phyloP scores from a whole-genome alignment of 179 eudicot genomes.

The Pouteria campechiana region DNA sequence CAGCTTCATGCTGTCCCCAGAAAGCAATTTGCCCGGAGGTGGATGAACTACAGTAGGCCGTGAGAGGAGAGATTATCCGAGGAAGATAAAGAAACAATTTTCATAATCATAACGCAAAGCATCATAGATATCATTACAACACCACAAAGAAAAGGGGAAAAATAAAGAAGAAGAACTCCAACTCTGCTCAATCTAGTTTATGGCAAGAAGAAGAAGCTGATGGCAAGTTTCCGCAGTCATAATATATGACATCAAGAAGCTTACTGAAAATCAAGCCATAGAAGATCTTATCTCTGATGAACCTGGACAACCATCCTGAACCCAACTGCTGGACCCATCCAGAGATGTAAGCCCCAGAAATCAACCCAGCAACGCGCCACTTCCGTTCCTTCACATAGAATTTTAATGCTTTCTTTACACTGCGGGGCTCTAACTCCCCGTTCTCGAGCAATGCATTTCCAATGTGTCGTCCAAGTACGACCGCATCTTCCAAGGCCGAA shows the following conservation, averaged over 20 bases:
- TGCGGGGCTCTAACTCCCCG: not conserved
- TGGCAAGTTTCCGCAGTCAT: slow-evolving; percentile 5
- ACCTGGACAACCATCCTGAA: slow-evolving; percentile 1
- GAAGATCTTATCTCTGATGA: not conserved
- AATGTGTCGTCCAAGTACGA: slow-evolving; percentile 33
- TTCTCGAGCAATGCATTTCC: slow-evolving; percentile 11
- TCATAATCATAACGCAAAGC: no score
- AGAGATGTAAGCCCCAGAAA: not conserved
- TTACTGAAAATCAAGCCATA: not conserved
- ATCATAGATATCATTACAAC: no score
- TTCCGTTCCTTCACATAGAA: not conserved
- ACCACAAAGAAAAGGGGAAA: no score
- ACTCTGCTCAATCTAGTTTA: no score
- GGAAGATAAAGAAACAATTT: no score
- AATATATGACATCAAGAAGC: not conserved
- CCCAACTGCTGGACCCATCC: slow-evolving; percentile 5
- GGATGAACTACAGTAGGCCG: no score
- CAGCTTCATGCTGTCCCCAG: no score
- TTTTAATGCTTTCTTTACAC: not conserved
- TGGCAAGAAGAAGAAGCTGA: not conserved
- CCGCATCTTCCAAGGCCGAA: slow-evolving; percentile 35
- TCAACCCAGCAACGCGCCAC: slow-evolving; percentile 3
- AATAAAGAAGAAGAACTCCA: no score
- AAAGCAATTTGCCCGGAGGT: no score
- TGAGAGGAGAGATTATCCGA: no score